Percentiles rank a stretch among this genome's conserved stretches.
Evolutionary conservation across 164 flowering plant species (phyloP).

Genomic region (Vitis rupestris): DNA sequence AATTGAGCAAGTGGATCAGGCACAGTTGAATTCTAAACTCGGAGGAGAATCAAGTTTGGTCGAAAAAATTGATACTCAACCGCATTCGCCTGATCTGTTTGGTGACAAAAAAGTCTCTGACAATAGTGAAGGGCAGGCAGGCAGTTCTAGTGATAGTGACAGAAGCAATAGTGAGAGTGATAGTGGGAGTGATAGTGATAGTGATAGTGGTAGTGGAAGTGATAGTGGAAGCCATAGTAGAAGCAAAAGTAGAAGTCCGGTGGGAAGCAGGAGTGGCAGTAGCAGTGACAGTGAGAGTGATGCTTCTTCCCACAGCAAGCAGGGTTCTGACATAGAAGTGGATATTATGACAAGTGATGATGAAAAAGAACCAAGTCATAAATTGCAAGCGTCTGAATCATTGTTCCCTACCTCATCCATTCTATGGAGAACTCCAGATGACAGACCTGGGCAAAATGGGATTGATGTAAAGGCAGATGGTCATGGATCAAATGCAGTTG

Average conservation of each 20-base stretch:
- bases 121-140: constrained; percentile 53
- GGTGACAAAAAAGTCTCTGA: constrained; percentile 55
- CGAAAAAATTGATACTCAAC: constrained; percentile 40
- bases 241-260: constrained; percentile 55
- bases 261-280: constrained; percentile 66
- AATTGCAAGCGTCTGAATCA: constrained; percentile 31
- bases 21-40: constrained; percentile 25
- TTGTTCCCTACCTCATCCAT: constrained; percentile 26
- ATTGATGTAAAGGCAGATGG: constrained; percentile 36
- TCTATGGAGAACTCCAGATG: constrained; percentile 33
- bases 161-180: constrained; percentile 70
- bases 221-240: constrained; percentile 20
- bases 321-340: constrained; percentile 92
- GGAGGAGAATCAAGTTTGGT: constrained; percentile 33
- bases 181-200: constrained; percentile 60
- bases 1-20: constrained; percentile 34
- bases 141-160: constrained; percentile 74
- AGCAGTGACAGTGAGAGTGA: constrained; percentile 94
- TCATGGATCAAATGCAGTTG: constrained; percentile 36
- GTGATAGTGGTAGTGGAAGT: constrained; percentile 44
- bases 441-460: constrained; percentile 29
- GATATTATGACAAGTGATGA: constrained; percentile 88
- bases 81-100: constrained; percentile 40
- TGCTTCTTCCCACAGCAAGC: constrained; percentile 81
- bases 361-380: constrained; percentile 60